phyloP scores from a whole-genome alignment of 495 filamentous ascomycete species.

The Hypoxylon intermedium region DNA sequence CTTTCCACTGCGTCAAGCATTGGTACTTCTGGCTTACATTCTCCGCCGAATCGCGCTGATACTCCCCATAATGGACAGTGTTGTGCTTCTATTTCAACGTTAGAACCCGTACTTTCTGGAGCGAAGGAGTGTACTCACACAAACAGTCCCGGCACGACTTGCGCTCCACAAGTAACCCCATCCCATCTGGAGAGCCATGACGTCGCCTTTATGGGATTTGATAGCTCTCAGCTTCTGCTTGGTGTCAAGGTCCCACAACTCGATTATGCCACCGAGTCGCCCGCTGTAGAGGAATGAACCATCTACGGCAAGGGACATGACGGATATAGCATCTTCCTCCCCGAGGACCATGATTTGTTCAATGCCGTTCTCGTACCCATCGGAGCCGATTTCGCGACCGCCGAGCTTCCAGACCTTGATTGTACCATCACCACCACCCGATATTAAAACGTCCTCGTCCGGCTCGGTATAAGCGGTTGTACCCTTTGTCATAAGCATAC shows the following conservation, averaged over 20 bases:
- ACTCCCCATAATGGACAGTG: constrained; percentile 62
- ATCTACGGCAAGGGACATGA: constrained; percentile 83
- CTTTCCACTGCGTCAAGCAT: constrained; percentile 80
- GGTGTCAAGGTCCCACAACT: constrained; percentile 97
- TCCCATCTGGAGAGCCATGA: constrained; percentile 84
- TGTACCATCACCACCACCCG: constrained; percentile 90
- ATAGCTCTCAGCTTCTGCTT: constrained; percentile 86
- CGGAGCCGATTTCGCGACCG: constrained; percentile 48
- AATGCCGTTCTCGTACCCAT: constrained; percentile 55
- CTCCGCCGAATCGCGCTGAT: constrained; percentile 54
- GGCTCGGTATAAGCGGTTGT: constrained; percentile 64
- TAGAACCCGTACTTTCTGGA: constrained; percentile 13
- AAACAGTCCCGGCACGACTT: constrained; percentile 77
- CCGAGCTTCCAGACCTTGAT: constrained; percentile 88
- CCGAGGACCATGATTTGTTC: constrained; percentile 71
- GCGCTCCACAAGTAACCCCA: constrained; percentile 85
- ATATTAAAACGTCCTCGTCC: constrained; percentile 80
- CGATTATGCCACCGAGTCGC: constrained; percentile 85
- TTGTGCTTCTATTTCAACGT: constrained; percentile 58
- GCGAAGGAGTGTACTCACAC: constrained; percentile 61
- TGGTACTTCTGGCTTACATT: constrained; percentile 91
- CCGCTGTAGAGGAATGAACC: constrained; percentile 91
- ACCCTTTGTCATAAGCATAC: constrained; percentile 82
- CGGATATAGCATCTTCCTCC: constrained; percentile 78
- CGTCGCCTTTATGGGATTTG: constrained; percentile 78